phyloP scores from a whole-genome alignment of 2,329 filamentous ascomycete genomes.

The Colletotrichum neosansevieriae region DNA sequence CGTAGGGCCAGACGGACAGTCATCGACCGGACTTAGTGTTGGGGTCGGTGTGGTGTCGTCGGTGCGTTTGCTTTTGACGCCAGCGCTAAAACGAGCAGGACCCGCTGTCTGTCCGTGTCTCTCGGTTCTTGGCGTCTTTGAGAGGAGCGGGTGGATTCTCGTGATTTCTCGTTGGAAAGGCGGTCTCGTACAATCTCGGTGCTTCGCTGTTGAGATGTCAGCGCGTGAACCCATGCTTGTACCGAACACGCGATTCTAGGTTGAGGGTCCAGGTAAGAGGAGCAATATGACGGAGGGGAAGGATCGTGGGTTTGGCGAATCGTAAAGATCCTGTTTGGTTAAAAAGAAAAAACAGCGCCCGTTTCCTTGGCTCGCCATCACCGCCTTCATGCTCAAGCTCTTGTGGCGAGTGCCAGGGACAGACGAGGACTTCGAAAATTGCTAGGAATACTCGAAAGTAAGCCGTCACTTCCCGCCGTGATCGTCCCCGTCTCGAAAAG shows the following conservation, averaged over 20 bases:
- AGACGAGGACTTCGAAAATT: too few relatives aligned
- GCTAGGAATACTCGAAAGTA: too few relatives aligned
- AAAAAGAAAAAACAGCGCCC: not conserved
- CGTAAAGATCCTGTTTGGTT: too few relatives aligned
- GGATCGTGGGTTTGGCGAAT: not conserved
- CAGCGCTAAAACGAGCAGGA: conserved; percentile 13
- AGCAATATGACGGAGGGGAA: not conserved
- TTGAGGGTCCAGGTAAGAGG: conserved; percentile 9
- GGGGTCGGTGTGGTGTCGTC: conserved; percentile 1
- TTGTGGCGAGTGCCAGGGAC: too few relatives aligned
- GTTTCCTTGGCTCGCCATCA: not conserved
- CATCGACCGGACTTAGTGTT: conserved; percentile 3
- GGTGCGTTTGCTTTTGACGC: conserved; percentile 17
- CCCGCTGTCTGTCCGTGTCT: conserved; percentile 32
- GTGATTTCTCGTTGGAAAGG: not conserved
- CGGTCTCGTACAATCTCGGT: not conserved
- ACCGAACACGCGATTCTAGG: not conserved
- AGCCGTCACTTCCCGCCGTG: not conserved
- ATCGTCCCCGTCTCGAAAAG: not conserved
- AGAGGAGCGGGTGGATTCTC: not conserved
- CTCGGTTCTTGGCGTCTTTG: conserved; percentile 13
- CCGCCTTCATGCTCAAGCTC: too few relatives aligned
- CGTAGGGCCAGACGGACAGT: conserved; percentile 10
- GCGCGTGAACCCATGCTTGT: not conserved
- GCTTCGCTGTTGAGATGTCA: not conserved